phyloP scores from a whole-genome alignment of 1,284 basidiomycete species.

The Sphaerobolus stellatus region DNA sequence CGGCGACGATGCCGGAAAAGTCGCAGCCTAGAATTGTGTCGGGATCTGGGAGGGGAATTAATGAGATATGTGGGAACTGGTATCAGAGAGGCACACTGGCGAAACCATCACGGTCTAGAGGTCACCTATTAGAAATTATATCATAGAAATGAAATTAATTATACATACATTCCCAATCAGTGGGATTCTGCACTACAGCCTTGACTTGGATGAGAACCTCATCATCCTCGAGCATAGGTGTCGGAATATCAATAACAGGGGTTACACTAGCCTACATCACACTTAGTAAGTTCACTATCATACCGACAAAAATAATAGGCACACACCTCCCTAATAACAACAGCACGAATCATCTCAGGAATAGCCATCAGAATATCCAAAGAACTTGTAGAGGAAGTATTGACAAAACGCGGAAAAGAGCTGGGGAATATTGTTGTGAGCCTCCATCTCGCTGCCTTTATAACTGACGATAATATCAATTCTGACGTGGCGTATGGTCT shows the following conservation, averaged over 20 bases:
- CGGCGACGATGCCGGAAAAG: conserved; percentile 39
- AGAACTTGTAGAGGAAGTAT: too few species aligned
- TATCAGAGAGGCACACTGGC: conserved; percentile 18
- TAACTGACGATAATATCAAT: too few species aligned
- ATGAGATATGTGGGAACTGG: background rate
- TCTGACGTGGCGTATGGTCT: too few species aligned
- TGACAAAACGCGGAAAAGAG: too few species aligned
- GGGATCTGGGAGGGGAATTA: background rate
- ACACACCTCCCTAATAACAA: conserved; percentile 1
- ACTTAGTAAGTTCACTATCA: background rate
- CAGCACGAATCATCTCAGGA: background rate
- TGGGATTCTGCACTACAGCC: conserved; percentile 24
- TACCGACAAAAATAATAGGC: background rate
- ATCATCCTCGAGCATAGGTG: conserved; percentile 10
- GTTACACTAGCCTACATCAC: background rate
- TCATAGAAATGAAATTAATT: background rate
- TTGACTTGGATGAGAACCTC: conserved; percentile 22
- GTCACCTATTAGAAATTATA: background rate
- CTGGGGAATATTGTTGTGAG: too few species aligned
- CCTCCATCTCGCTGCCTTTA: too few species aligned
- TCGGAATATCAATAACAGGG: conserved; percentile 32
- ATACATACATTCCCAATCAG: conserved; percentile 19
- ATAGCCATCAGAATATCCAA: too few species aligned
- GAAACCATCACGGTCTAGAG: conserved; percentile 15
- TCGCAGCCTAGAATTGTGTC: conserved; percentile 36